Base-by-base conservation (phyloP, 306 rosid species). In the Castanopsis chinensis region DNA sequence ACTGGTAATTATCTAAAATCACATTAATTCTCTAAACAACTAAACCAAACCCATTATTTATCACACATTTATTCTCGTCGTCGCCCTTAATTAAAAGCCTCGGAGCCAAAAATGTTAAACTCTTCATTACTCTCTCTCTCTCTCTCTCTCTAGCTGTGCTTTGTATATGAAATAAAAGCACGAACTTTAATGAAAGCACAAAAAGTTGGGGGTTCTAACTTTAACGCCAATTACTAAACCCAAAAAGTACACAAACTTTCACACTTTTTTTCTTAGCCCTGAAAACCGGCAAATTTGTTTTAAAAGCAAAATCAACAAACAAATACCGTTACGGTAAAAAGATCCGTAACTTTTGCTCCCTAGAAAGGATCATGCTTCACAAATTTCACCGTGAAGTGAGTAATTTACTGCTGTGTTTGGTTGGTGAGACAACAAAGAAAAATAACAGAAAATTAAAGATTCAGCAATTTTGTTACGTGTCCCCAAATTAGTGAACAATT, bases 11-110 rank as follows among this genome's bases (percentile, higher is more conserved):
- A 5, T 12, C 69, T 63, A 63, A 15, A 63, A 63, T 27, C 69
- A 63, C 73, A 78, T 79, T 21, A 73, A 85, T 57, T 82, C 10
- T 64, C 71, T 76, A 69, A 73, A 63, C 75, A 76, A 77, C 72
- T 6, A 75, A 28, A 63, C 56, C 69, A 56, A 76, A 79, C 86
- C 78, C 81, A 81, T 75, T 30, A 63, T 74, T 19, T 30, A 73
- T 21, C 85, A 76, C 25, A 79, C 76, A 69, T 43, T 28, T 73
- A 78, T 19, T 27, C 79, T 25, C 61, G 73, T 13, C 60, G 30
- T 17, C 56, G 15, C 33, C 20, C 27, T 41, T 57, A 57, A 56
- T 54, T 4, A 20, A 57, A 27, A 21, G 83, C 74, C 19, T 30
- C 59, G 35, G 43, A 71, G 19, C 59, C 21, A 41, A 41, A 8